Conservation (phyloP, 768 basidiomycete species). For the Clavaria fumosa region DNA sequence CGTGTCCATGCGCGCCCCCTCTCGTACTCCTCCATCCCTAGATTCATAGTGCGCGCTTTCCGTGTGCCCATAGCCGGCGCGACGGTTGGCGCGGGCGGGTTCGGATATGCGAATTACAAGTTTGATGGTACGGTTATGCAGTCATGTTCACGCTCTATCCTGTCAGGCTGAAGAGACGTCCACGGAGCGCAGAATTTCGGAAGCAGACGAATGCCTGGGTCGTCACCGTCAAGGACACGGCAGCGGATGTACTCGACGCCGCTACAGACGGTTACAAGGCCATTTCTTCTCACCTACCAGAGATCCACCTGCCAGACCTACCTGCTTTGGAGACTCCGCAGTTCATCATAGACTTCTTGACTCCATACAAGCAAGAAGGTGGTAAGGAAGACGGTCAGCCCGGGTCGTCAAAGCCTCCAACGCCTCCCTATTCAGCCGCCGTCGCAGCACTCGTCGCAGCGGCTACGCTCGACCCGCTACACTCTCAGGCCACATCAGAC, state of each 20-base stretch:
- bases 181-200: conserved; percentile 41
- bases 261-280: conserved; percentile 57
- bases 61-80: conserved; percentile 78
- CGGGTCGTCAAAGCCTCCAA: conserved; percentile 22
- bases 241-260: conserved; percentile 52
- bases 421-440: conserved; percentile 42
- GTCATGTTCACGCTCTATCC: not conserved
- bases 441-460: conserved; percentile 67
- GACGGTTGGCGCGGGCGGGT: conserved; percentile 78
- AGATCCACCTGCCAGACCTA: conserved; percentile 43
- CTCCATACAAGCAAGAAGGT: conserved; percentile 27
- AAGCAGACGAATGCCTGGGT: conserved; percentile 57
- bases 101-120: conserved; percentile 94
- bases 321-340: conserved; percentile 40
- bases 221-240: conserved; percentile 47
- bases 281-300: conserved; percentile 41
- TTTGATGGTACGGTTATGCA: conserved; percentile 58
- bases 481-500: conserved; percentile 30
- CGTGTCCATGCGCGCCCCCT: conserved; percentile 59
- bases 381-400: conserved; percentile 20
- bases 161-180: conserved; percentile 4
- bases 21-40: conserved; percentile 82
- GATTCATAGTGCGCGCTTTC: conserved; percentile 77
- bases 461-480: conserved; percentile 62
- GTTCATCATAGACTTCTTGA: conserved; percentile 54